Conservation (phyloP, 129 eudicot species). For the Helianthus tuberosus region DNA sequence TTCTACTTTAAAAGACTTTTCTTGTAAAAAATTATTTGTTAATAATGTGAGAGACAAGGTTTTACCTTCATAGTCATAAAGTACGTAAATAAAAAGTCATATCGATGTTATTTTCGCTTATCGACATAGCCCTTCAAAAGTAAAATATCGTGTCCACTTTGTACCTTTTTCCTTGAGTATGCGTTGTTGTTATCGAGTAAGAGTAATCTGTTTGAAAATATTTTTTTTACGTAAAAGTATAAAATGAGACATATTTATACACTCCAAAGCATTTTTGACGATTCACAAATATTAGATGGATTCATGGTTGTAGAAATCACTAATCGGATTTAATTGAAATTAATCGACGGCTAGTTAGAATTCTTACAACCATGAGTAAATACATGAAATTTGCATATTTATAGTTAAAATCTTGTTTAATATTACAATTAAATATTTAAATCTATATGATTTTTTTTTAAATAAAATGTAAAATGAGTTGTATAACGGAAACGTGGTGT, state of each 20-base stretch:
- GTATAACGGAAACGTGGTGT: slow-evolving; percentile 14
- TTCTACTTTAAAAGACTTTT: not conserved
- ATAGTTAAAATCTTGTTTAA: not conserved
- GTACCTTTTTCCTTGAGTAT: not conserved
- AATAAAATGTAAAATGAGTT: slow-evolving; percentile 23
- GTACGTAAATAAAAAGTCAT: not conserved
- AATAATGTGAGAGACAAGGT: not conserved
- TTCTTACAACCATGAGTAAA: too few relatives aligned
- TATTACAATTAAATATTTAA: not conserved
- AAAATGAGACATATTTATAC: too few relatives aligned
- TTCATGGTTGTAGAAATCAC: too few relatives aligned
- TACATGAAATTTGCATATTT: not conserved
- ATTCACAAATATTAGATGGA: too few relatives aligned
- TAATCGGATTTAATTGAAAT: too few relatives aligned
- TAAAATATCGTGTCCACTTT: not conserved
- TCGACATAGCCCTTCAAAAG: not conserved
- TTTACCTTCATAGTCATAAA: not conserved
- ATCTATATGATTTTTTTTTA: not conserved
- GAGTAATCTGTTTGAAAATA: not conserved
- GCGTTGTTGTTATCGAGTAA: not conserved
- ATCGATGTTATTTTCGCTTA: not conserved
- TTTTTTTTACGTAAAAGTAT: too few relatives aligned
- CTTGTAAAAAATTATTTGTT: not conserved
- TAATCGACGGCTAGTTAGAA: too few relatives aligned
- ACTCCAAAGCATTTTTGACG: too few relatives aligned